Evolutionary conservation across 371 early-diverging fungal genomes (phyloP).

Genomic region (Haplosporangium sp.): DNA sequence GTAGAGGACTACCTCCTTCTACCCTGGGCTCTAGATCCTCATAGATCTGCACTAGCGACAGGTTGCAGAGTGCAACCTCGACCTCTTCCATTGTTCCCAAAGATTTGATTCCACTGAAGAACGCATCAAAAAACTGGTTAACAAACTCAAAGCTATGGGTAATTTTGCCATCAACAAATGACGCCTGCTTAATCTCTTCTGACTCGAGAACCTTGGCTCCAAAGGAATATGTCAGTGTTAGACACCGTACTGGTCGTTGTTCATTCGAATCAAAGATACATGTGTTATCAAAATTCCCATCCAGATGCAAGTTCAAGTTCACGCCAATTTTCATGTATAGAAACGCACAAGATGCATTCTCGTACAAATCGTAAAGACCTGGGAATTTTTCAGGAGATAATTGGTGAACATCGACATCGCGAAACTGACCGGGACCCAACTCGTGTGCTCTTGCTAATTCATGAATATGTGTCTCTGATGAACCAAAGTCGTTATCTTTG

Average conservation of each 20-base stretch:
- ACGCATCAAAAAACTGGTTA: slow-evolving; percentile 72
- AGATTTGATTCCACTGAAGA: slow-evolving; percentile 63
- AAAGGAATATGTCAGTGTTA: slow-evolving; percentile 73
- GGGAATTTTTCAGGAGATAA: slow-evolving; percentile 40
- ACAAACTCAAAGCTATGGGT: slow-evolving; percentile 68
- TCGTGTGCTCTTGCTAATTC: slow-evolving; percentile 29
- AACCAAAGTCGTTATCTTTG: not conserved
- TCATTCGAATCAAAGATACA: slow-evolving; percentile 66
- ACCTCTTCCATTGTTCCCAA: slow-evolving; percentile 66
- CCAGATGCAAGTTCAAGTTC: slow-evolving; percentile 26
- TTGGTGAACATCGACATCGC: slow-evolving; percentile 29
- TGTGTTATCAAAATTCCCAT: slow-evolving; percentile 42
- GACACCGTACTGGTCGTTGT: slow-evolving; percentile 67
- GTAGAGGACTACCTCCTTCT: slow-evolving; percentile 42
- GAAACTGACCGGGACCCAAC: slow-evolving; percentile 16
- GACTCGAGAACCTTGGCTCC: slow-evolving; percentile 72
- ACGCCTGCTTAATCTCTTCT: slow-evolving; percentile 66
- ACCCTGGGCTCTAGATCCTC: slow-evolving; percentile 59
- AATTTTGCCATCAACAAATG: slow-evolving; percentile 59
- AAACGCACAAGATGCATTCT: slow-evolving; percentile 29
- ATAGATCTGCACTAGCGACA: slow-evolving; percentile 68
- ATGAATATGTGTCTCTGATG: slow-evolving; percentile 12
- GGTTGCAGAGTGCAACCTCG: slow-evolving; percentile 63
- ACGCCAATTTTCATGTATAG: slow-evolving; percentile 36
- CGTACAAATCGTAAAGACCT: slow-evolving; percentile 30